Evolutionary conservation across 2,329 filamentous ascomycete species (phyloP).

Genomic region (Penicillium sp.): DNA sequence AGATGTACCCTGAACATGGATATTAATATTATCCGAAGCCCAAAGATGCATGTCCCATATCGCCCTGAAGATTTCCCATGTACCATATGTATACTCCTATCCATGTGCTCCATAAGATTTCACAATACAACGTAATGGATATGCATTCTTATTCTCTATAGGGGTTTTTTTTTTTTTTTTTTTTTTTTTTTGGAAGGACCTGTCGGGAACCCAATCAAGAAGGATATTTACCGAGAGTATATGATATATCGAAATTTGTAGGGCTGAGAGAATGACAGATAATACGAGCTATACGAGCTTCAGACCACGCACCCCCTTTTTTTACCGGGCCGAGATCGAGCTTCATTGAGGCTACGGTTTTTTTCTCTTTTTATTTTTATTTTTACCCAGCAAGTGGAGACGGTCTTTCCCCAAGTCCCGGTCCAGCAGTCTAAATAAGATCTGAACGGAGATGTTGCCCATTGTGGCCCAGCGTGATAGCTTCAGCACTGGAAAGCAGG

Average conservation of each 20-base stretch:
- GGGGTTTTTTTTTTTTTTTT: too few relatives aligned
- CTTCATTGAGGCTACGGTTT: neutral
- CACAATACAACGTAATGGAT: too few relatives aligned
- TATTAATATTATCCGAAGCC: neutral
- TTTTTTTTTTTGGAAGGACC: too few relatives aligned
- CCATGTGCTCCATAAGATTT: too few relatives aligned
- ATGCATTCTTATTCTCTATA: too few relatives aligned
- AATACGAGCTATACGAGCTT: slow-evolving; percentile 1
- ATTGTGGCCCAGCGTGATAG: slow-evolving; percentile 1
- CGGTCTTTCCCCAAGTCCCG: slow-evolving; percentile 9
- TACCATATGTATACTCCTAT: too few relatives aligned
- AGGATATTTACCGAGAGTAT: neutral
- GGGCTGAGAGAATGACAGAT: neutral
- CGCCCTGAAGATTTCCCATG: too few relatives aligned
- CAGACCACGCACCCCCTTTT: slow-evolving; percentile 1
- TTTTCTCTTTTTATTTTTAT: neutral
- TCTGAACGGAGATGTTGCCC: slow-evolving; percentile 18
- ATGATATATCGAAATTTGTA: neutral
- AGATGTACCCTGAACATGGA: neutral
- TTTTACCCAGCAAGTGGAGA: slow-evolving; percentile 10
- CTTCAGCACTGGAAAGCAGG: neutral
- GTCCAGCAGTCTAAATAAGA: slow-evolving; percentile 12
- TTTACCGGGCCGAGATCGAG: neutral
- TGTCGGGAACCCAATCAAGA: neutral
- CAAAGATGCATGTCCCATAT: neutral